Conservation (phyloP, 1,284 basidiomycete genomes). For the Fomitopsis pinicola region DNA sequence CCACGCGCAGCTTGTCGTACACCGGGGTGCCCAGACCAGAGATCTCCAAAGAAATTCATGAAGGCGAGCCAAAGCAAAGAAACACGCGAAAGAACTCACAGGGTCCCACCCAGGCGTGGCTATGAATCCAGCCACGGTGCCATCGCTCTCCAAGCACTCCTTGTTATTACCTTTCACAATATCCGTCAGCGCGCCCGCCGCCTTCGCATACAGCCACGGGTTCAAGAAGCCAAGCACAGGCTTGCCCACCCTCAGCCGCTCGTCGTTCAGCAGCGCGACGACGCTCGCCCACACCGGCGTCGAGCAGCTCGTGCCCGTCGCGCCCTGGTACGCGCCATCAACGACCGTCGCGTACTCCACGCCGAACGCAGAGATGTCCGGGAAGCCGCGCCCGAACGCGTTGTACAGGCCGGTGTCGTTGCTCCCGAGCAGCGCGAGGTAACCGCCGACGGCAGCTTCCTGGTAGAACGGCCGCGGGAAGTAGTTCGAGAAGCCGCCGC, state of each 20-base stretch:
- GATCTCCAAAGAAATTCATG: neutral
- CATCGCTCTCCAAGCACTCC: neutral
- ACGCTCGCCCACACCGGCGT: constrained; percentile 50
- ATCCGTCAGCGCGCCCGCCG: constrained; percentile 55
- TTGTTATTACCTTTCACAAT: constrained; percentile 36
- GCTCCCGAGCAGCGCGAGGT: constrained; percentile 5
- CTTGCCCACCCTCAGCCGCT: constrained; percentile 37
- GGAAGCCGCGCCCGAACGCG: constrained; percentile 36
- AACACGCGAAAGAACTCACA: neutral
- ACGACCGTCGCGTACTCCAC: constrained; percentile 37
- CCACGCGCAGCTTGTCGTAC: neutral
- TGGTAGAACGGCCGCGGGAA: constrained; percentile 35
- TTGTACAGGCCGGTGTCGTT: constrained; percentile 50
- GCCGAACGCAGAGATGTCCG: constrained; percentile 41
- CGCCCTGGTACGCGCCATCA: constrained; percentile 26
- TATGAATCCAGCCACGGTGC: neutral
- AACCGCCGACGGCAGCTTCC: constrained; percentile 25
- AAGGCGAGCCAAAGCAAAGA: neutral
- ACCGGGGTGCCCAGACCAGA: neutral
- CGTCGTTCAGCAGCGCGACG: constrained; percentile 48
- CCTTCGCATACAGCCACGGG: constrained; percentile 23
- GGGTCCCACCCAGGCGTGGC: neutral
- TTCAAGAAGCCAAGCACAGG: constrained; percentile 31
- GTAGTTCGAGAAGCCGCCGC: constrained; percentile 40
- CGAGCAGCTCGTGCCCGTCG: constrained; percentile 44